These are phyloP conservation scores for Erysimum cheiri DNA, from an alignment of 441 rosid species.

Conservation along the genomic window DNA sequence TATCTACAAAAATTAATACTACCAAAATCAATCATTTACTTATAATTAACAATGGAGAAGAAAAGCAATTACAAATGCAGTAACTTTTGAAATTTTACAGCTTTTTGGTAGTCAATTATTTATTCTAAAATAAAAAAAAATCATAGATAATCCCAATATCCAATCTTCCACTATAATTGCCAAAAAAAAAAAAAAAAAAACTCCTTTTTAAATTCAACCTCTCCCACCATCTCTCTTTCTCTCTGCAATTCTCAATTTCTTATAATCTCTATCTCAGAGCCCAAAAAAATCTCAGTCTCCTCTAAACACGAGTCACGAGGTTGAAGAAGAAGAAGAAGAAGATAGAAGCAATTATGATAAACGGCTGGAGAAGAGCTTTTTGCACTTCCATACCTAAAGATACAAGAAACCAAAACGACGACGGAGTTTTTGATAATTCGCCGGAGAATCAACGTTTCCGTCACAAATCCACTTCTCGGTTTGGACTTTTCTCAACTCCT, in stretches of 20 bases:
- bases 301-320: conserved; percentile 35
- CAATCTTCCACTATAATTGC: conserved; percentile 36
- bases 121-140: background rate
- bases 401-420: conserved; percentile 18
- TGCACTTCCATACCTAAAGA: conserved; percentile 86
- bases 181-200: background rate
- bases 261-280: conserved; percentile 16
- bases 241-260: conserved; percentile 25
- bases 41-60: conserved; percentile 17
- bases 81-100: conserved; percentile 9
- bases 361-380: conserved; percentile 89
- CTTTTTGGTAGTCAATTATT: background rate
- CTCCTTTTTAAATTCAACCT: conserved; percentile 32
- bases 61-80: conserved; percentile 15
- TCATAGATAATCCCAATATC: conserved; percentile 31
- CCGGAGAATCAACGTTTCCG: conserved; percentile 33
- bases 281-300: conserved; percentile 26
- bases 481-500: conserved; percentile 74
- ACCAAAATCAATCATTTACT: conserved; percentile 28
- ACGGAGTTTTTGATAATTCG: conserved; percentile 12
- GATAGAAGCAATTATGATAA: conserved; percentile 53
- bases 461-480: conserved; percentile 57
- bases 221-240: conserved; percentile 33
- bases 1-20: background rate
- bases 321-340: conserved; percentile 16